Evolutionary conservation across 257 asterid species (phyloP).

Genomic region (Rauvolfia tetraphylla): DNA sequence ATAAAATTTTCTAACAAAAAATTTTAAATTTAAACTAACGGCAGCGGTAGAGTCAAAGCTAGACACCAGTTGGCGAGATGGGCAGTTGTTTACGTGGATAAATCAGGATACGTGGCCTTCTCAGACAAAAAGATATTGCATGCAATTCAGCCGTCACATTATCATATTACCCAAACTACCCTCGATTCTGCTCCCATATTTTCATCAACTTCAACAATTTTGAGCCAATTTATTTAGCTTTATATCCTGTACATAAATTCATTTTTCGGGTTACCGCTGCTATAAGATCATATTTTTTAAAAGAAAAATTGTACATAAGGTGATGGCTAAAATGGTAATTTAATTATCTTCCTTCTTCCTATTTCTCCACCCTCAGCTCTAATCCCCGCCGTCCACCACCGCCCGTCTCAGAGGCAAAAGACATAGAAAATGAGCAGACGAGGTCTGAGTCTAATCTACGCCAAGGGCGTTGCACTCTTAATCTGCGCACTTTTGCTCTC

Average conservation of each 20-base stretch:
- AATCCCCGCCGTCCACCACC: background rate
- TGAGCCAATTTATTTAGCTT: too few relatives aligned
- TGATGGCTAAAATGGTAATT: slow-evolving; percentile 4
- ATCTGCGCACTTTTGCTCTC: slow-evolving; percentile 38
- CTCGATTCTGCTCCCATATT: background rate
- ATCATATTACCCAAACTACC: slow-evolving; percentile 8
- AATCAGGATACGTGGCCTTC: slow-evolving; percentile 8
- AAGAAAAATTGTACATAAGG: too few relatives aligned
- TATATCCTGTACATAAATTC: too few relatives aligned
- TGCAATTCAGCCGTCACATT: background rate
- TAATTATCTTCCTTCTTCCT: background rate
- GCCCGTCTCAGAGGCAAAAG: background rate
- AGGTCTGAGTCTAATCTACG: slow-evolving; percentile 38
- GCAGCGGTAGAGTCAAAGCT: background rate
- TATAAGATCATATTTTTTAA: too few relatives aligned
- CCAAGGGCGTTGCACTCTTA: slow-evolving; percentile 30
- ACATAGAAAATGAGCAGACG: slow-evolving; percentile 13
- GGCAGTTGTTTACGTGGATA: slow-evolving; percentile 12
- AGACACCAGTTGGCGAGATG: background rate
- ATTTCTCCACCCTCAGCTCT: background rate
- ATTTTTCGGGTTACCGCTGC: too few relatives aligned
- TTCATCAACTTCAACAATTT: too few relatives aligned
- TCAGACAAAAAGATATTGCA: slow-evolving; percentile 3
- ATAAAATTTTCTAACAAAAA: too few relatives aligned
- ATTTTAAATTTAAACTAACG: too few relatives aligned